Base-by-base conservation (phyloP, 306 rosid genomes). In the Glycyrrhiza uralensis region DNA sequence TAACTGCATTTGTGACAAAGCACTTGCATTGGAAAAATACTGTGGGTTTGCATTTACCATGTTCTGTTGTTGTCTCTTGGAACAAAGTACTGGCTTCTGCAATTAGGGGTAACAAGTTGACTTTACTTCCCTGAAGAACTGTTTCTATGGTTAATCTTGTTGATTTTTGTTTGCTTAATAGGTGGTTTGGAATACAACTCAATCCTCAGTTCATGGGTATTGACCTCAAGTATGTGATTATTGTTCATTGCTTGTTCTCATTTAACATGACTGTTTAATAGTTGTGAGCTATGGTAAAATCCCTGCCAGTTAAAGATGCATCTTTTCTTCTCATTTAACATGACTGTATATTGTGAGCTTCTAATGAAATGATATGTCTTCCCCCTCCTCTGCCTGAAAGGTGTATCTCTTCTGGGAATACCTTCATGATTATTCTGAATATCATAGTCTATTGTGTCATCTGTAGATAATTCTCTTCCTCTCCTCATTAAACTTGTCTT, bases 111-210 rank as follows among this genome's bases (percentile, higher is more conserved):
- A 49, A 49, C 20, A 30, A 12, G 55, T 52, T 54, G 41, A 44
- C 69, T 73, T 81, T 63, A 26, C 12, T 77, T 26, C 66, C 65
- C 23, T 54, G 61, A 33, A 14, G 17, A 69, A 72, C 50, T 14
- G 23, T 69, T 51, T 55, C 63, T 52, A 3, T 76, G 15, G 23
- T 58, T 74, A 63, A 55, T 77, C 67, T 24, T 26, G 44, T 72
- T 74, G 24, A 60, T 32, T 38, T 33, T 66, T 66, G 44, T 63
- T 70, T 54, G 50, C 49, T 78, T 68, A 38, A 49, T 76, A 95
- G 99, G 99, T 91, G 99, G 97, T 84, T 91, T 81, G 99, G 97
- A 32, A 88, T 89, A 63, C 97, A 95, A 89, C 84, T 95, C 77
- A 95, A 95, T 83, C 96, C 99, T 71, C 96, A 84, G 28, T 88